These are phyloP conservation scores for Hypseocharis bilobata DNA, from an alignment of 441 rosid species.

Conservation along the genomic window DNA sequence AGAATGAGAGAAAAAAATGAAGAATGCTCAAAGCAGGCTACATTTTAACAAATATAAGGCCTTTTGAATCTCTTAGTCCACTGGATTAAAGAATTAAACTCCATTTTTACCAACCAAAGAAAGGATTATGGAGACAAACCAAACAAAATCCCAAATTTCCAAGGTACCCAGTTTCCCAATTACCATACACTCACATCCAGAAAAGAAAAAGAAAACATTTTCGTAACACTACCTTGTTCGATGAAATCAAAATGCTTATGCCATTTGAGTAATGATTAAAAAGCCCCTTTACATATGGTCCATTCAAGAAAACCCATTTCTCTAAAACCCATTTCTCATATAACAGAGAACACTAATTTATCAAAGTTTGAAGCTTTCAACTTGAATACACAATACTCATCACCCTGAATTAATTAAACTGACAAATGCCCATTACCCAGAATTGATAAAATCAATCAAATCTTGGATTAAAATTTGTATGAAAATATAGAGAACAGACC, in stretches of 20 bases:
- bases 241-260: too few relatives aligned
- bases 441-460: slow-evolving; percentile 3
- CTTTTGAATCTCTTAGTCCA: neutral
- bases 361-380: neutral
- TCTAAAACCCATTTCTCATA: neutral
- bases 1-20: neutral
- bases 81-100: neutral
- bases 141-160: too few relatives aligned
- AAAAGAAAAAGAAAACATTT: too few relatives aligned
- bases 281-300: neutral
- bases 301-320: slow-evolving; percentile 2
- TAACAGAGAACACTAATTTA: neutral
- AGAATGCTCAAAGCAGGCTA: neutral
- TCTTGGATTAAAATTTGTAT: neutral
- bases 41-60: neutral
- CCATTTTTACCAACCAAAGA: neutral
- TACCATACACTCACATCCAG: too few relatives aligned
- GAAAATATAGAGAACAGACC: slow-evolving; percentile 27
- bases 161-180: too few relatives aligned
- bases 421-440: slow-evolving; percentile 17
- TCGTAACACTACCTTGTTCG: too few relatives aligned
- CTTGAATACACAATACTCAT: neutral
- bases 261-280: too few relatives aligned
- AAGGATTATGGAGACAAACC: too few relatives aligned
- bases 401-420: neutral